Evolutionary conservation across 139 green algal species (phyloP).

Genomic region (Tetratostichococcus sp.): DNA sequence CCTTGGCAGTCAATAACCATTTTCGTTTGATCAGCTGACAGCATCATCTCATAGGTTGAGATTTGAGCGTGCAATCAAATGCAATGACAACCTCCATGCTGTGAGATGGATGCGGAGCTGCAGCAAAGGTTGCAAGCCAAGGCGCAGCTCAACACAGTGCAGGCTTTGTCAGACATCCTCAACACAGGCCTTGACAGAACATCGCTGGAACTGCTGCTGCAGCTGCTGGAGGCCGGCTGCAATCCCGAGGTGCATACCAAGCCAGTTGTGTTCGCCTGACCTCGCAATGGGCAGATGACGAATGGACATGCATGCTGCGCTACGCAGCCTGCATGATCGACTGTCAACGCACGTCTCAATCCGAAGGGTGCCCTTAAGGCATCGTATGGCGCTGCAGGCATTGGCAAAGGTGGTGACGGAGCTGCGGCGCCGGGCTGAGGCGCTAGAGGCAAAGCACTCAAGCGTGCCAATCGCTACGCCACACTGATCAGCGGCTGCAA

Average conservation of each 20-base stretch:
- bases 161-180: constrained; percentile 51
- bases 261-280: too few species aligned
- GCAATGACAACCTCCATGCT: too few species aligned
- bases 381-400: constrained; percentile 26
- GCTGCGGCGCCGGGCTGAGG: constrained; percentile 53
- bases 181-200: constrained; percentile 68
- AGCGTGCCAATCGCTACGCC: background rate
- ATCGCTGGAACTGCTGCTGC: constrained; percentile 62
- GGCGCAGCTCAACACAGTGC: constrained; percentile 35
- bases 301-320: too few species aligned
- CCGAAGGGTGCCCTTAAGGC: background rate
- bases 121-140: constrained; percentile 2
- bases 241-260: constrained; percentile 80
- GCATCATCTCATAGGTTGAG: too few species aligned
- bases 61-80: too few species aligned
- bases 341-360: too few species aligned
- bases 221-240: constrained; percentile 65
- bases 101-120: background rate
- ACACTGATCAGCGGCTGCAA: background rate
- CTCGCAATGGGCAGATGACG: too few species aligned
- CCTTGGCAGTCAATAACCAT: too few species aligned
- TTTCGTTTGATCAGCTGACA: too few species aligned
- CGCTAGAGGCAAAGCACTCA: constrained; percentile 14
- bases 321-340: too few species aligned
- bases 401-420: constrained; percentile 66